Percentiles rank a stretch among this genome's conserved stretches.
These are phyloP conservation scores for Barbarea vulgaris DNA, from an alignment of 345 rosid genomes.

Conservation along the genomic window DNA sequence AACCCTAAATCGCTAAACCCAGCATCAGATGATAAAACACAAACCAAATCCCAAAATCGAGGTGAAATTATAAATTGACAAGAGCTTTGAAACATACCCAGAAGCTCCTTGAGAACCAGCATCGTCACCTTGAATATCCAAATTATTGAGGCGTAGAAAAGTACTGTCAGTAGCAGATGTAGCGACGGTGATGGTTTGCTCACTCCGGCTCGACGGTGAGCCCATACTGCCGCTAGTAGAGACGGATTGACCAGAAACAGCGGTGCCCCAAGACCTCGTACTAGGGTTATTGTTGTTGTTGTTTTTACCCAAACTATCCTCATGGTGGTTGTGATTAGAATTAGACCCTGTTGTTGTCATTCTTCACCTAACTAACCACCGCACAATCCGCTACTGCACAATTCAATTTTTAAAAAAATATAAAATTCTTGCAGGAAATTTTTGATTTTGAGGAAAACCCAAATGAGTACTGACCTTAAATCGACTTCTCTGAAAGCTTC, in stretches of 20 bases:
- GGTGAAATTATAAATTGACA: background rate
- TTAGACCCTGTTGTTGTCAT: slow-evolving; percentile 57
- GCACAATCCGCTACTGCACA: slow-evolving; percentile 13
- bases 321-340: slow-evolving; percentile 50
- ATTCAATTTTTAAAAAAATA: background rate
- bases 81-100: slow-evolving; percentile 50
- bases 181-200: slow-evolving; percentile 61
- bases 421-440: background rate
- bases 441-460: slow-evolving; percentile 26
- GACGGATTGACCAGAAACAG: slow-evolving; percentile 78
- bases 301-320: slow-evolving; percentile 51
- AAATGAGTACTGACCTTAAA: slow-evolving; percentile 42
- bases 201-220: slow-evolving; percentile 87
- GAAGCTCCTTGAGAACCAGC: slow-evolving; percentile 80
- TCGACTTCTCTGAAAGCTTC: slow-evolving; percentile 29
- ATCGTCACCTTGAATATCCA: slow-evolving; percentile 92
- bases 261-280: slow-evolving; percentile 83
- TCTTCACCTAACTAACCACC: slow-evolving; percentile 27
- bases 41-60: slow-evolving; percentile 17
- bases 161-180: slow-evolving; percentile 80
- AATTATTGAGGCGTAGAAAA: slow-evolving; percentile 63
- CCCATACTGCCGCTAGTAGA: slow-evolving; percentile 95
- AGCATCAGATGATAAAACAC: background rate
- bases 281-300: slow-evolving; percentile 44
- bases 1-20: slow-evolving; percentile 25